Percentiles rank a stretch among this genome's conserved stretches.
Conservation (phyloP, 768 basidiomycete genomes). For the Ramaria rubella region DNA sequence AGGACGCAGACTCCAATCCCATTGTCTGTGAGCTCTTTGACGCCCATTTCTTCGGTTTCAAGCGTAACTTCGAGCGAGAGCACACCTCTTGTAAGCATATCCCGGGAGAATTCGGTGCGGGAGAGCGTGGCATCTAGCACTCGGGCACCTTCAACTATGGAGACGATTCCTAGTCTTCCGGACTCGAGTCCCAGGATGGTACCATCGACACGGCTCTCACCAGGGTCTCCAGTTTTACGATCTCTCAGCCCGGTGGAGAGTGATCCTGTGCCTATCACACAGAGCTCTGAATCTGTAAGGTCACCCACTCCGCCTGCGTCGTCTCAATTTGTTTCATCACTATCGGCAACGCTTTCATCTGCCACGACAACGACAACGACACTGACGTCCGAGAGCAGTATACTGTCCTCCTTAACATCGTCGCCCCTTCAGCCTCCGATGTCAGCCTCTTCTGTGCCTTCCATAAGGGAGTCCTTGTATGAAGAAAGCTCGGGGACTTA, state of each 20-base stretch:
- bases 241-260: neutral
- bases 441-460: slow-evolving; percentile 23
- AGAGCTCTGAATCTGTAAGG: slow-evolving; percentile 24
- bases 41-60: no score
- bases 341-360: slow-evolving; percentile 37
- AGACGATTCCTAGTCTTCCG: slow-evolving; percentile 8
- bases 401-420: slow-evolving; percentile 7
- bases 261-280: neutral
- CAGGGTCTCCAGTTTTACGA: neutral
- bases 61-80: no score
- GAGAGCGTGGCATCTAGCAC: slow-evolving; percentile 1
- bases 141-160: slow-evolving; percentile 5
- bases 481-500: slow-evolving; percentile 64
- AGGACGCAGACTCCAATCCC: neutral
- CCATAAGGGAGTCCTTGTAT: slow-evolving; percentile 41
- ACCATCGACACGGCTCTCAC: slow-evolving; percentile 2
- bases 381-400: neutral
- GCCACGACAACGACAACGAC: neutral
- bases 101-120: neutral
- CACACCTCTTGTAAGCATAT: no score
- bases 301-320: slow-evolving; percentile 26
- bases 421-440: slow-evolving; percentile 34
- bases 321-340: slow-evolving; percentile 34
- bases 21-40: neutral
- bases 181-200: slow-evolving; percentile 3